Evolutionary conservation across 768 basidiomycete genomes (phyloP), one percentile per base, ranked within the genome.

Genomic region (Leucosporidium scottii): DNA sequence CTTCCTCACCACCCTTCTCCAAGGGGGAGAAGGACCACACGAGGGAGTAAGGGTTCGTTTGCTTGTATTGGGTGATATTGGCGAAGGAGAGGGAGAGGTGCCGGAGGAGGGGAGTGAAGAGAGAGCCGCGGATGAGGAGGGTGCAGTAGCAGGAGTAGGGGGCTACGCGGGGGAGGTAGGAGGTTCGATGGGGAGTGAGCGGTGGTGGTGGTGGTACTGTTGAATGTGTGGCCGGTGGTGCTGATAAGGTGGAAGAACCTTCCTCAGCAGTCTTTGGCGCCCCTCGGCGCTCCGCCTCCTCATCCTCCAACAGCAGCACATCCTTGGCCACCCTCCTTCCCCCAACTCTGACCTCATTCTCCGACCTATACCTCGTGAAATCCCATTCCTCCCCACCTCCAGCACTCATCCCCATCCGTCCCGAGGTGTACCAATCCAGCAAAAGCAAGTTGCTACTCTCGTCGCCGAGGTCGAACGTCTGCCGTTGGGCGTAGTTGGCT

Each of bases 141-240:
- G 86, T 93, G 25, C 91, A 92, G 78, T 94, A 97, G 78, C 91
- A 93, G 12, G 88, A 83, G 76, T 94, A 97, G 4, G 92, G 91
- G 13, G 81, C 81, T 63, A 96, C 81, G 66, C 83, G 83, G 55
- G 86, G 84, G 13, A 76, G 79, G 53, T 91, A 82, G 8, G 82
- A 60, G 75, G 75, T 27, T 79, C 79, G 25, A 81, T 75, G 13
- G 77, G 69, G 28, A 49, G 28, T 55, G 56, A 25, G 69, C 53
- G 13, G 13, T 44, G 39, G 39, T 62, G 63, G 21, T 67, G 34
- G 28, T 44, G 39, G 39, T 15, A 13, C 8, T 44, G 39, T 73
- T 72, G 49, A 76, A 73, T n/a, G 83, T 15, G 0, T 27, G 21
- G 55, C 20, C 2, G 30, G 28, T 49, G 36, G 9, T 12, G 21